Conservation (phyloP, 2,329 filamentous ascomycete species). For the Dothideomycetes sp. region DNA sequence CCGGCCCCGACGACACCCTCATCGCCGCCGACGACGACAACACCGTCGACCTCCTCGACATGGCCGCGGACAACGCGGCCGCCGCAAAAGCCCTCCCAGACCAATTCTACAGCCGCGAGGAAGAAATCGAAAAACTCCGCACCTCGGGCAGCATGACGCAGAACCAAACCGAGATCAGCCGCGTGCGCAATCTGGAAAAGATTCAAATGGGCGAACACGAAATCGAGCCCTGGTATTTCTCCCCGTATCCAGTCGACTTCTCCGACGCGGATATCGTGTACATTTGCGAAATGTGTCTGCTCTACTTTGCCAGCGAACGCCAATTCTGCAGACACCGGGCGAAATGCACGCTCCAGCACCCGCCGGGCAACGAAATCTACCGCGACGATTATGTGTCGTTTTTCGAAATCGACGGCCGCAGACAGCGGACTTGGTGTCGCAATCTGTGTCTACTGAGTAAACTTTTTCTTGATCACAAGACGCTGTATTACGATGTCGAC, state of each 20-base stretch:
- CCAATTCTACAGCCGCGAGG: conserved; percentile 60
- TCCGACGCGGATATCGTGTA: conserved; percentile 82
- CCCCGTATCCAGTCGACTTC: conserved; percentile 85
- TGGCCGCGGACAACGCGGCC: conserved; percentile 38
- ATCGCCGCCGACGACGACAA: conserved; percentile 34
- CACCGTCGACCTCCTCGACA: conserved; percentile 40
- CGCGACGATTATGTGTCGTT: conserved; percentile 89
- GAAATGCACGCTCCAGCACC: conserved; percentile 86
- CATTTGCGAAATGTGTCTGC: conserved; percentile 94
- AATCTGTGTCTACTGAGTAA: conserved; percentile 92
- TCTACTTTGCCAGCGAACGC: conserved; percentile 75
- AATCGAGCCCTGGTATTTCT: conserved; percentile 98
- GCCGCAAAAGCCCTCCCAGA: conserved; percentile 41
- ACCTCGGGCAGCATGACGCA: conserved; percentile 98
- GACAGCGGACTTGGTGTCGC: conserved; percentile 91
- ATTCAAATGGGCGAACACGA: conserved; percentile 90
- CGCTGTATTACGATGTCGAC: conserved; percentile 98
- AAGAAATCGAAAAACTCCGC: conserved; percentile 91
- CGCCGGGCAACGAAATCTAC: conserved; percentile 96
- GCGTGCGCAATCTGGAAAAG: conserved; percentile 86
- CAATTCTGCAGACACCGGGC: conserved; percentile 75
- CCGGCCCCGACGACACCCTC: conserved; percentile 40
- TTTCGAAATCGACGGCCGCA: conserved; percentile 90
- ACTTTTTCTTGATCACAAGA: conserved; percentile 96
- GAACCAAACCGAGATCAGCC: conserved; percentile 90